These are phyloP conservation scores for Plectranthus barbatus DNA, from an alignment of 257 asterid genomes.

Conservation along the genomic window DNA sequence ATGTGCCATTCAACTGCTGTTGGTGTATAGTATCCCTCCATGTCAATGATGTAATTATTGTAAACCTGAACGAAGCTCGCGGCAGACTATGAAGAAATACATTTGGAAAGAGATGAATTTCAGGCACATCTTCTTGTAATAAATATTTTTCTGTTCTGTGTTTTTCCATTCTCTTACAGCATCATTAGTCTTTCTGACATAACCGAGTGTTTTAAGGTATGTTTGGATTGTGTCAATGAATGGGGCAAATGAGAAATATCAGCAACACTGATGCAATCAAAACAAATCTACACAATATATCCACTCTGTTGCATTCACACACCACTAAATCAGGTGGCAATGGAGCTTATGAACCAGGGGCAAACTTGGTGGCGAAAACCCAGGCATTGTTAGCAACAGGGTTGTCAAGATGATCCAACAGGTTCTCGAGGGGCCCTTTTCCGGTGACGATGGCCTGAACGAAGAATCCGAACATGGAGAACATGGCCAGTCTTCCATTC, in stretches of 20 bases:
- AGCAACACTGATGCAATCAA: not conserved
- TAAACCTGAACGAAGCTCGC: not conserved
- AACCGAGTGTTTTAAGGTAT: too few species aligned
- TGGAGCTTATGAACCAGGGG: conserved; percentile 16
- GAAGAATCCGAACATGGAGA: conserved; percentile 72
- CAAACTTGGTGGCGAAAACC: conserved; percentile 74
- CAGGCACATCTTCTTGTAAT: not conserved
- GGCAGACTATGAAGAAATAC: not conserved
- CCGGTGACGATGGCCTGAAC: conserved; percentile 59
- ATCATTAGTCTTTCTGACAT: not conserved
- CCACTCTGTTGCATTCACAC: not conserved
- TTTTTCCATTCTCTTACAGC: not conserved
- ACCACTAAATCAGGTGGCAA: not conserved
- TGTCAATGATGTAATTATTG: conserved; percentile 19
- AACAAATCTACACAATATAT: not conserved
- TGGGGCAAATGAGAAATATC: not conserved
- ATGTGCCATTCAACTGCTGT: not conserved
- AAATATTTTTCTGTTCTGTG: not conserved
- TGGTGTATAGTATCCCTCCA: conserved; percentile 22
- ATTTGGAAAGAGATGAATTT: not conserved
- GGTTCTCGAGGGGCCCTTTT: conserved; percentile 64
- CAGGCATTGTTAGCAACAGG: conserved; percentile 83
- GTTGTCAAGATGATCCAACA: conserved; percentile 70
- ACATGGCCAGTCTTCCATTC: conserved; percentile 81
- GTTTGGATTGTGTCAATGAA: not conserved